Conservation (phyloP, 352 stramenopile genomes). For the Globisporangium cystogenes region DNA sequence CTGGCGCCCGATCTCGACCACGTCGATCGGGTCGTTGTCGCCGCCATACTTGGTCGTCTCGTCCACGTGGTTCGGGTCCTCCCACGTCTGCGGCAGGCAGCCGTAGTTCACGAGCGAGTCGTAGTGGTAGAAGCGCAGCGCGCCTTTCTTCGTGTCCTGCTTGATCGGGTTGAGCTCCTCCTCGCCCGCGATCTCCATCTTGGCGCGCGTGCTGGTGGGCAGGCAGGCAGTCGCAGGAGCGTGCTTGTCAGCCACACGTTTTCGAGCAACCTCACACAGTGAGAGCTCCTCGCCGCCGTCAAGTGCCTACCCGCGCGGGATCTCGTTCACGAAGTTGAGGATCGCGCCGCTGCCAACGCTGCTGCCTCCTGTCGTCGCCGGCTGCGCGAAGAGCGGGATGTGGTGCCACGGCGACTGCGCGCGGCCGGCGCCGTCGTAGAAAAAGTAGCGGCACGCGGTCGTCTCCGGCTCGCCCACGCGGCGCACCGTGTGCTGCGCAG, state of each 20-base stretch:
- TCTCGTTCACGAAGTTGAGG: conserved; percentile 94
- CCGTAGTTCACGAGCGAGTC: conserved; percentile 99
- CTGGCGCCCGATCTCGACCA: conserved; percentile 97
- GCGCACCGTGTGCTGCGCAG: conserved; percentile 57
- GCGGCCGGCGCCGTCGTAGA: conserved; percentile 61
- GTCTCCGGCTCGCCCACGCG: conserved; percentile 54
- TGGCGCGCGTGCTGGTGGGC: conserved; percentile 95
- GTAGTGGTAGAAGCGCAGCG: conserved; percentile 93
- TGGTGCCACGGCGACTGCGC: conserved; percentile 92
- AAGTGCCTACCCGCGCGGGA: conserved; percentile 62
- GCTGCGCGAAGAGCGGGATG: conserved; percentile 75
- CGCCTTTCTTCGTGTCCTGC: conserved; percentile 98
- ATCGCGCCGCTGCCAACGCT: conserved; percentile 24
- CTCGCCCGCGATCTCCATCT: conserved; percentile 99
- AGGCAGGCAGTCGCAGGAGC: conserved; percentile 98
- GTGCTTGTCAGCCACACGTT: not conserved
- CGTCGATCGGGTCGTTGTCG: conserved; percentile 99
- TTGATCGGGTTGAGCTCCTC: conserved; percentile 97
- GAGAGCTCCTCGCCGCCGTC: conserved; percentile 1
- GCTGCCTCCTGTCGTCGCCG: conserved; percentile 18
- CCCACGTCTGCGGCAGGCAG: conserved; percentile 98
- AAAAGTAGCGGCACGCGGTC: conserved; percentile 79
- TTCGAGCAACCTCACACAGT: not conserved
- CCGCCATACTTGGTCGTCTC: conserved; percentile 79
- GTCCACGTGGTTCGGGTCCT: conserved; percentile 92